These are phyloP conservation scores for Fraxinus cuspidata DNA, from an alignment of 257 asterid genomes.

Conservation along the genomic window DNA sequence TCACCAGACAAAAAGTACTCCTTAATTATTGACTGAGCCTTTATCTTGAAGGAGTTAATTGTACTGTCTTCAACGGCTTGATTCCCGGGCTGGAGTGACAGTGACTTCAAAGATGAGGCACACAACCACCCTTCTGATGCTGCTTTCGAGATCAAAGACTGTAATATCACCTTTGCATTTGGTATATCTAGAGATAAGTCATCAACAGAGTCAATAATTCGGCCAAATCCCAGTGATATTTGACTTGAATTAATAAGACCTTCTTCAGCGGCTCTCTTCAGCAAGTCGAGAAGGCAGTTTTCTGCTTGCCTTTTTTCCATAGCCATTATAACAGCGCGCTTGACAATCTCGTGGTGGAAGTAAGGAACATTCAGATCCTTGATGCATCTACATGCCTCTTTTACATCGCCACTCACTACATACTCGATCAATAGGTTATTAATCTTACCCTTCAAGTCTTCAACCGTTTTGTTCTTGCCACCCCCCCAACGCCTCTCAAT, in stretches of 20 bases:
- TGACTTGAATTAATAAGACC: constrained; percentile 86
- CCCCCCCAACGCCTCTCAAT: constrained; percentile 96
- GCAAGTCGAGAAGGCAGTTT: constrained; percentile 55
- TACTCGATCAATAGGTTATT: constrained; percentile 66
- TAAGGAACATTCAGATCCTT: constrained; percentile 81
- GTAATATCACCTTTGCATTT: constrained; percentile 63
- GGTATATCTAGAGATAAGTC: constrained; percentile 86
- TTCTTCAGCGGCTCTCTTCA: constrained; percentile 66
- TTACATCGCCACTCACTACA: constrained; percentile 75
- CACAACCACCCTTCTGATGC: constrained; percentile 95
- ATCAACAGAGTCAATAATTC: constrained; percentile 77
- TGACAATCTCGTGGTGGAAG: constrained; percentile 90
- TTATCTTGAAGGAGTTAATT: constrained; percentile 63
- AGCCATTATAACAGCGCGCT: constrained; percentile 74
- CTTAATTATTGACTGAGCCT: constrained; percentile 61
- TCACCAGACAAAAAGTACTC: constrained; percentile 91
- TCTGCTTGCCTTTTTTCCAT: constrained; percentile 80
- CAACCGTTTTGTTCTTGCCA: constrained; percentile 70
- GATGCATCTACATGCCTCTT: constrained; percentile 79
- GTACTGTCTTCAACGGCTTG: constrained; percentile 50
- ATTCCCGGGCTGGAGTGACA: constrained; percentile 47
- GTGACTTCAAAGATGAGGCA: constrained; percentile 69
- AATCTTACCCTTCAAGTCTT: constrained; percentile 70
- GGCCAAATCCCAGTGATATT: constrained; percentile 71
- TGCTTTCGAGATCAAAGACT: constrained; percentile 75